Percentiles rank a stretch among this genome's conserved stretches.
phyloP scores from a whole-genome alignment of 106 monocot genomes.

The Dioscorea alata region DNA sequence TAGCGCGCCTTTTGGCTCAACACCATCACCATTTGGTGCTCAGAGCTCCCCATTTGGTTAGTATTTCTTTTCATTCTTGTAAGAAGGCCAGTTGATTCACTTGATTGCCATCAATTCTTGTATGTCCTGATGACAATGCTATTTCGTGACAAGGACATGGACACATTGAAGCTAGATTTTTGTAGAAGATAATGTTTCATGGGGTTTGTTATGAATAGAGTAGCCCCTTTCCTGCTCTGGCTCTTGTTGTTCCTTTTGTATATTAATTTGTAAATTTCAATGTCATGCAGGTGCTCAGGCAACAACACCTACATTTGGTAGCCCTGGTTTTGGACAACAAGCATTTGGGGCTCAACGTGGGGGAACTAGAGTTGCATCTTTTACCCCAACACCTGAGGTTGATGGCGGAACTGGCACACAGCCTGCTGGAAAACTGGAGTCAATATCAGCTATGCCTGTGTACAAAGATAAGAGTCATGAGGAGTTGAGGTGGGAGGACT shows the following conservation, averaged over 20 bases:
- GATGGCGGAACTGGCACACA: conserved; percentile 39
- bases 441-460: conserved; percentile 93
- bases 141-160: too few relatives aligned
- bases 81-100: too few relatives aligned
- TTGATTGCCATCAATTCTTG: too few relatives aligned
- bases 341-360: conserved; percentile 48
- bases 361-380: conserved; percentile 69
- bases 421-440: conserved; percentile 80
- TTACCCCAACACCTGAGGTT: conserved; percentile 55
- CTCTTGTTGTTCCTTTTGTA: too few relatives aligned
- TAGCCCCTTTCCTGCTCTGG: too few relatives aligned
- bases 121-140: too few relatives aligned
- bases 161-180: too few relatives aligned
- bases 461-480: conserved; percentile 97
- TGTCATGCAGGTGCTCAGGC: conserved; percentile 48
- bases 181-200: too few relatives aligned
- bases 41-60: conserved; percentile 76
- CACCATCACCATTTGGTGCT: conserved; percentile 53
- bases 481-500: conserved; percentile 96
- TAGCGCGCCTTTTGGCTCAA: conserved; percentile 58
- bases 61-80: conserved; percentile 6
- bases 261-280: background rate
- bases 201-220: too few relatives aligned
- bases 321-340: conserved; percentile 66
- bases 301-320: conserved; percentile 66